Evolutionary conservation across 345 rosid genomes (phyloP).

Genomic region (Acer saccharum): DNA sequence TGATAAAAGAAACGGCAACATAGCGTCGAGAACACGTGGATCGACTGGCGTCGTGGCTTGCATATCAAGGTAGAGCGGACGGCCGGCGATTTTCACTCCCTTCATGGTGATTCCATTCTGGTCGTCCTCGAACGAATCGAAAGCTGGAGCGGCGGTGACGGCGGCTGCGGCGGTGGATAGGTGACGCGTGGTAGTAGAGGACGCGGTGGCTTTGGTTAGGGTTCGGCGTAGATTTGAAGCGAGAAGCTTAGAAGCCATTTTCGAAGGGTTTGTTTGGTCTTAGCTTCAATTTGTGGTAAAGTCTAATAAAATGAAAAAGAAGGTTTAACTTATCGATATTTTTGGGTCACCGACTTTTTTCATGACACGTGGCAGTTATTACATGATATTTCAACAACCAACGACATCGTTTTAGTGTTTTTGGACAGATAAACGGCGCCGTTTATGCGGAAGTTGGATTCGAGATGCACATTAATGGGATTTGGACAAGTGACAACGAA

Average conservation of each 20-base stretch:
- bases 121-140: constrained; percentile 41
- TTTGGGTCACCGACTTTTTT: constrained; percentile 8
- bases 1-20: constrained; percentile 69
- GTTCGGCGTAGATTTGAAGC: constrained; percentile 51
- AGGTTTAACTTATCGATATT: background rate
- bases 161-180: constrained; percentile 42
- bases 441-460: background rate
- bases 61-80: constrained; percentile 80
- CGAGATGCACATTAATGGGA: background rate
- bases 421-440: background rate
- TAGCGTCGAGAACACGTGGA: constrained; percentile 86
- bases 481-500: background rate
- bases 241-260: constrained; percentile 65
- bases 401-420: background rate
- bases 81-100: constrained; percentile 69
- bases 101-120: constrained; percentile 53
- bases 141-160: constrained; percentile 3
- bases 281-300: background rate
- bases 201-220: constrained; percentile 16
- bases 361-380: background rate
- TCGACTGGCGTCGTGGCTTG: constrained; percentile 90
- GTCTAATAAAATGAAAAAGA: background rate
- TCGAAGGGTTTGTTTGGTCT: background rate
- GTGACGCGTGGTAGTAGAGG: constrained; percentile 13
- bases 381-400: background rate